Evolutionary conservation across 768 basidiomycete species (phyloP).

Genomic region (Tricholoma sp.): DNA sequence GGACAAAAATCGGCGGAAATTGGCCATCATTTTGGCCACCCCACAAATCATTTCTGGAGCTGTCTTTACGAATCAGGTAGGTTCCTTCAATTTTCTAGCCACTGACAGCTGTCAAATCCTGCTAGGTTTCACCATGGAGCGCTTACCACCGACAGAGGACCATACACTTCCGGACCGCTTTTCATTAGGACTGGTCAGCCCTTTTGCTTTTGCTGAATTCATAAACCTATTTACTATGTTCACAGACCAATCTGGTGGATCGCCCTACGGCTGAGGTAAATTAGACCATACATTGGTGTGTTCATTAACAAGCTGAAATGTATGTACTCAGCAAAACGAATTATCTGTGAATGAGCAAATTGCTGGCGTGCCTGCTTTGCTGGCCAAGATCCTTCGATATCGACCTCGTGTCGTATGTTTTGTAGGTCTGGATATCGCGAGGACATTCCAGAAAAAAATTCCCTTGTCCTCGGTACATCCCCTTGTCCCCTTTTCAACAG

Average conservation of each 20-base stretch:
- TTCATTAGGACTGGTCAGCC: conserved; percentile 61
- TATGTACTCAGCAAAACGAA: conserved; percentile 41
- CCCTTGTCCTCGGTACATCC: conserved; percentile 10
- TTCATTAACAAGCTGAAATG: background rate
- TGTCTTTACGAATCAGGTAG: conserved; percentile 65
- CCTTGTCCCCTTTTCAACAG: background rate
- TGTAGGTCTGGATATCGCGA: conserved; percentile 65
- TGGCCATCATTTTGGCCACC: conserved; percentile 78
- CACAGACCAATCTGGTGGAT: conserved; percentile 73
- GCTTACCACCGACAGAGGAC: conserved; percentile 56
- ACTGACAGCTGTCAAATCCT: background rate
- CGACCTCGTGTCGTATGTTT: conserved; percentile 72
- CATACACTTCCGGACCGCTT: conserved; percentile 50
- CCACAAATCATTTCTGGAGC: conserved; percentile 80
- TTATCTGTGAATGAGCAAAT: conserved; percentile 48
- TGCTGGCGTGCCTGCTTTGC: conserved; percentile 49
- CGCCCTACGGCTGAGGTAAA: conserved; percentile 53
- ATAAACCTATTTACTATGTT: background rate
- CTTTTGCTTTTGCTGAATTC: background rate
- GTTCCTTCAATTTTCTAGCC: conserved; percentile 1
- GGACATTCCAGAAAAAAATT: conserved; percentile 26
- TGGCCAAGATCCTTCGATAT: conserved; percentile 51
- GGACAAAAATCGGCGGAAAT: conserved; percentile 61
- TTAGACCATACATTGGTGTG: background rate
- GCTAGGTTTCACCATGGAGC: conserved; percentile 52